Percentiles rank a stretch among this genome's conserved stretches.
Conservation (phyloP, 2,329 filamentous ascomycete species). For the Leptosphaerulina australis region DNA sequence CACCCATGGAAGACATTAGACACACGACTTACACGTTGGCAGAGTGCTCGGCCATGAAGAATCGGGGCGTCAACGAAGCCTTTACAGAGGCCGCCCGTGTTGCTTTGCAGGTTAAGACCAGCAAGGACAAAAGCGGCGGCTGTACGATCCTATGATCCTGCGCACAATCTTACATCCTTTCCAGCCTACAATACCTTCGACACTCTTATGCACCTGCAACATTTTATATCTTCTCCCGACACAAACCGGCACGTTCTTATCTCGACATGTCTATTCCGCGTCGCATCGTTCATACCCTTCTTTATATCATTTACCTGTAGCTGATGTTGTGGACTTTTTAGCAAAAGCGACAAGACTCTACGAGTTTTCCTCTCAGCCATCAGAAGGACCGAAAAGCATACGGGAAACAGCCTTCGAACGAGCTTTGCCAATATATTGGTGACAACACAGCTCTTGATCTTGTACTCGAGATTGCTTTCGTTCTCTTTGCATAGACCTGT, state of each 20-base stretch:
- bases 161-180: constrained; percentile 11
- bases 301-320: constrained; percentile 13
- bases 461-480: neutral
- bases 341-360: neutral
- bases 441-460: neutral
- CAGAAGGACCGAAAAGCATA: neutral
- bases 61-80: constrained; percentile 96
- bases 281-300: constrained; percentile 22
- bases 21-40: constrained; percentile 19
- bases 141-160: constrained; percentile 45
- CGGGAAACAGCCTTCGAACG: neutral
- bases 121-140: constrained; percentile 54
- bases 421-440: neutral
- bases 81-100: constrained; percentile 98
- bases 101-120: constrained; percentile 67
- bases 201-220: constrained; percentile 1
- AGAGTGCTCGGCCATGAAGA: constrained; percentile 99
- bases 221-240: neutral
- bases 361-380: neutral
- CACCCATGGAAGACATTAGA: no score
- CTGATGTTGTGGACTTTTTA: constrained; percentile 11
- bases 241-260: constrained; percentile 3
- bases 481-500: constrained; percentile 19
- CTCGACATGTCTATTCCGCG: constrained; percentile 1
- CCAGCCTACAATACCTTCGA: neutral